phyloP scores from a whole-genome alignment of 2,329 filamentous ascomycete species.

The Colletotrichum sp. region DNA sequence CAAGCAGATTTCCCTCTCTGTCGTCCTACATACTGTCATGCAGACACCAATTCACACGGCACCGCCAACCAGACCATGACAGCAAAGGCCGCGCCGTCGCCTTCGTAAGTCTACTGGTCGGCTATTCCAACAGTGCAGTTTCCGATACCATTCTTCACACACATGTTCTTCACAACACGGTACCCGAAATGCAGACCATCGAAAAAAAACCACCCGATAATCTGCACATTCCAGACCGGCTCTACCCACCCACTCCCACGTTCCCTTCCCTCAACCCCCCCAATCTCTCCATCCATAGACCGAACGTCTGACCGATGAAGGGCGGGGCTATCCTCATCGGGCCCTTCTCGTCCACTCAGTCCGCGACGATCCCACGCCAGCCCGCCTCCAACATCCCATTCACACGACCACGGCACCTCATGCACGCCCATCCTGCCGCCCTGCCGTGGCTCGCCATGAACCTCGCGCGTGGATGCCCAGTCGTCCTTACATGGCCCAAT shows the following conservation, averaged over 20 bases:
- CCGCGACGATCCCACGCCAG: slow-evolving; percentile 2
- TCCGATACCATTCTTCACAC: neutral
- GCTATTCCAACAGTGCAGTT: neutral
- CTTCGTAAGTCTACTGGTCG: neutral
- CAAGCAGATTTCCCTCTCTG: slow-evolving; percentile 15
- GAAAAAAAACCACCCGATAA: neutral
- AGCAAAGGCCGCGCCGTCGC: neutral
- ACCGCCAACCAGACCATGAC: slow-evolving; percentile 6
- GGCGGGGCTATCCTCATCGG: slow-evolving; percentile 5
- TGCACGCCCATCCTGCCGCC: slow-evolving; percentile 14
- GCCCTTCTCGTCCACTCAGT: slow-evolving; percentile 9
- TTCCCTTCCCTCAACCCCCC: neutral
- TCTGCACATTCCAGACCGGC: neutral
- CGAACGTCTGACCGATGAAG: slow-evolving; percentile 15
- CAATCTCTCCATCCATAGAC: neutral
- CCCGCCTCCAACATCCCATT: slow-evolving; percentile 5
- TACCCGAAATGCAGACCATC: neutral
- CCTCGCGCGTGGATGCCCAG: neutral
- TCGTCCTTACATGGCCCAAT: neutral
- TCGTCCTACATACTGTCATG: slow-evolving; percentile 10
- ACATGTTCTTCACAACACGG: neutral
- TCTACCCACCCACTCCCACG: neutral
- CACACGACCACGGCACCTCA: slow-evolving; percentile 15
- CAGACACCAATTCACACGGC: neutral
- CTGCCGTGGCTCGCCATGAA: neutral